Base-by-base conservation (phyloP, 2,329 filamentous ascomycete species). In the Pyrenochaeta sp. region DNA sequence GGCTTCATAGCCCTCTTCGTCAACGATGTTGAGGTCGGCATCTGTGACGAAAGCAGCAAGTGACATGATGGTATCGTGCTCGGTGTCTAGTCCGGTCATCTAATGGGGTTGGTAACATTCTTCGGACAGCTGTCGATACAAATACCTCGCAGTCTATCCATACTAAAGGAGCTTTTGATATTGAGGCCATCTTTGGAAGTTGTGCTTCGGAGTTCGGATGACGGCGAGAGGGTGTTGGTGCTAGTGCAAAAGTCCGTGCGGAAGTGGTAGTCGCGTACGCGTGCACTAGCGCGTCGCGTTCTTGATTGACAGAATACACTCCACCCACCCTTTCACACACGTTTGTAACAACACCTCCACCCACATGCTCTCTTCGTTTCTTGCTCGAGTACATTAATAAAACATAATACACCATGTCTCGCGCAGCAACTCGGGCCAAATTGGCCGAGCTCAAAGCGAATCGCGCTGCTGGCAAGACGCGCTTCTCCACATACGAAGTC, bases 1-100 rank as follows among this genome's bases (percentile, higher is more conserved):
- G 28, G 86, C 86, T 72, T 96, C 91, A 83, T 91, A 97, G 66
- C 94, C 94, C 32, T 84, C 77, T 25, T 88, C 81, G 59, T 97
- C 92, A 27, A 96, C 79, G 34, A 96, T 77, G 56, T 91, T 85
- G 22, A 99, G 86, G 60, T 92, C 83, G 52, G 88, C 85, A 66
- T 93, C 91, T 7, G 95, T 99, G 74, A 99, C 86, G 78, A 96
- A 90, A 80, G 93, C 97, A 78, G 90, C 94, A 56, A 98, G 90
- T 71, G 96, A 93, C 72, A 98, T 88, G 72, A 98, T 95, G 54
- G 89, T 88, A 73, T 98, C 94, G 32, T 82, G 87, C 58, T 91
- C 86, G 1, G 89, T 84, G 77, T 97, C 84, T 7, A 96, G 85
- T 24, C 92, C 92, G 32, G 92, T 98, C 95, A 99, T 99, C 92